Percentiles rank a stretch among this genome's conserved stretches.
phyloP scores from a whole-genome alignment of 1,284 basidiomycete genomes.

The Heterobasidion annosum region DNA sequence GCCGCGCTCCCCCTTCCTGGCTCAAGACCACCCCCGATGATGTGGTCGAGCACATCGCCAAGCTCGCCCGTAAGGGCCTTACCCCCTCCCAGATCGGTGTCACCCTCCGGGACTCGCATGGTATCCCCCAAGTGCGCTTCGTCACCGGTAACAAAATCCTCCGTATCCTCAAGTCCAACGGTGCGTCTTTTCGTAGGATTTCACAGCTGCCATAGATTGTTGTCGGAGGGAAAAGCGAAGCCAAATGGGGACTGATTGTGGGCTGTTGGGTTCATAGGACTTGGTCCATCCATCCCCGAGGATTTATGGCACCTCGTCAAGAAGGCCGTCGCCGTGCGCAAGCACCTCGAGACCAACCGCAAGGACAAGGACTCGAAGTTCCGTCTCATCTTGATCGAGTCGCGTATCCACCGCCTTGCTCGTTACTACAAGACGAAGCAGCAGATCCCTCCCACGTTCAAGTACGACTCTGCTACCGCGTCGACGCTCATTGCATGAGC shows the following conservation, averaged over 20 bases:
- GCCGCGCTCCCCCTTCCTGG: constrained; percentile 92
- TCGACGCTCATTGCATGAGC: constrained; percentile 75
- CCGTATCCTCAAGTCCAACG: constrained; percentile 93
- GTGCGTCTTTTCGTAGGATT: constrained; percentile 36
- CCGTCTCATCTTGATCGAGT: constrained; percentile 97
- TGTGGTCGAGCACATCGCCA: constrained; percentile 93
- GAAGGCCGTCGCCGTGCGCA: constrained; percentile 98
- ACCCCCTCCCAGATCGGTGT: constrained; percentile 99
- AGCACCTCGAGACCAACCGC: constrained; percentile 97
- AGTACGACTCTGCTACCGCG: constrained; percentile 91
- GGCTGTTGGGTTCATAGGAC: constrained; percentile 42
- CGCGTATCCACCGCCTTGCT: constrained; percentile 92
- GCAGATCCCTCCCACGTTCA: constrained; percentile 96
- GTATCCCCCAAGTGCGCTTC: constrained; percentile 94
- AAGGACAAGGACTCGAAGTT: constrained; percentile 99
- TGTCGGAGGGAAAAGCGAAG: constrained; percentile 2
- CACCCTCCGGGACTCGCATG: constrained; percentile 95
- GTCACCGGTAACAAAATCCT: constrained; percentile 99
- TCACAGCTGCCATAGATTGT: not conserved
- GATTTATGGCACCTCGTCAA: constrained; percentile 99
- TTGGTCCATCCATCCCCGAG: constrained; percentile 97
- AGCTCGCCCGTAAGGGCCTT: constrained; percentile 96
- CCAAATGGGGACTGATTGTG: not conserved
- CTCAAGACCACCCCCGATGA: constrained; percentile 95
- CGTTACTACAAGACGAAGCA: constrained; percentile 99